Evolutionary conservation across 2,329 filamentous ascomycete species (phyloP).

Genomic region (Cytospora piceae): DNA sequence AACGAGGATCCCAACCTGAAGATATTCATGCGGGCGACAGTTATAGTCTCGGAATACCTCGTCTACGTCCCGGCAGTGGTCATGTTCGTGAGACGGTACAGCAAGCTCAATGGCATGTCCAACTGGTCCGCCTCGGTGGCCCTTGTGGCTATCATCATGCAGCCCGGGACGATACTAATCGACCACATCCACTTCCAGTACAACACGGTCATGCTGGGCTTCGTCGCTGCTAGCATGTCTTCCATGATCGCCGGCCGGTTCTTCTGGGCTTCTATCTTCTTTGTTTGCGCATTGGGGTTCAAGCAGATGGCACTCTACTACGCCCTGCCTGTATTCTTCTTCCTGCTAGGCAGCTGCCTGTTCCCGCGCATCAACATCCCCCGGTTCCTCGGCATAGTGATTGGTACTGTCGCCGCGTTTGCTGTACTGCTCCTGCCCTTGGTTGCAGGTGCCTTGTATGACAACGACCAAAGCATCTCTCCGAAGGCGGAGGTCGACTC

Average conservation of each 20-base stretch:
- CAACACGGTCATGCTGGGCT: constrained; percentile 97
- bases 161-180: constrained; percentile 86
- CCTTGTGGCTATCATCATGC: constrained; percentile 87
- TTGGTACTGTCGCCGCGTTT: constrained; percentile 75
- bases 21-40: constrained; percentile 93
- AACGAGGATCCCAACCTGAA: constrained; percentile 80
- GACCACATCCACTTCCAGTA: constrained; percentile 98
- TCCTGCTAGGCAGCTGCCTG: constrained; percentile 84
- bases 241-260: constrained; percentile 84
- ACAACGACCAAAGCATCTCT: constrained; percentile 66
- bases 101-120: constrained; percentile 74
- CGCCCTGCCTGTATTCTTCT: constrained; percentile 89
- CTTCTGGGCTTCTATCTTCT: constrained; percentile 90
- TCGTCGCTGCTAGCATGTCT: constrained; percentile 84
- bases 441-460: constrained; percentile 70
- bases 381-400: constrained; percentile 74
- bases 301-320: constrained; percentile 99
- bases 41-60: constrained; percentile 88
- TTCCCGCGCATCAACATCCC: constrained; percentile 69
- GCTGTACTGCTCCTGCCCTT: constrained; percentile 76
- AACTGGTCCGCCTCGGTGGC: constrained; percentile 84
- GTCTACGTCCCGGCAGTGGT: constrained; percentile 84
- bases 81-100: constrained; percentile 82
- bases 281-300: constrained; percentile 91
- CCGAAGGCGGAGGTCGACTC: constrained; percentile 60